Base-by-base conservation (phyloP, 2,329 filamentous ascomycete genomes). In the Fusarium sp. region DNA sequence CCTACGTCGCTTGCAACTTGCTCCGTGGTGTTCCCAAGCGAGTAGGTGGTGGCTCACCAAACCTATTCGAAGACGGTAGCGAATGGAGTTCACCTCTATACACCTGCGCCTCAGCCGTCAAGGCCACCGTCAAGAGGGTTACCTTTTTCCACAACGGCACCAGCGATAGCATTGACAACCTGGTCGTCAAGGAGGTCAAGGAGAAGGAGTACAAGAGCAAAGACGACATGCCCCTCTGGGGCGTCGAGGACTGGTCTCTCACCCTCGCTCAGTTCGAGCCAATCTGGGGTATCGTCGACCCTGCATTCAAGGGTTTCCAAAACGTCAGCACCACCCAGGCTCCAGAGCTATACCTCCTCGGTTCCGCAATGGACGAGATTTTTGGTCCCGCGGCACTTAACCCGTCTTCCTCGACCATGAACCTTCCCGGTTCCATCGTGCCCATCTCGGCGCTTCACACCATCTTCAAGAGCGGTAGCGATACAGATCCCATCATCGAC, bases 91-190 rank as follows among this genome's bases (percentile, higher is more conserved):
- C 79, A 4, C 78, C 81, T 0, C 61, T 85, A 0, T 83, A 84
- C 62, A 75, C 77, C 0, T 86, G 83, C 65, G 81, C 82, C 1
- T 79, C 78, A 0, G 72, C 80, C 0, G 66, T 80, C 4, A 80
- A 80, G 53, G 83, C 83, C 3, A 79, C 76, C 1, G 77, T 86
- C 61, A 85, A 85, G 66, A 81, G 79, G 0, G 81, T 83, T 6
- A 72, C 73, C 0, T 84, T 86, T 64, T 65, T 72, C 2, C 79
- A 76, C 67, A 85, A 85, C 64, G 79, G 79, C 3, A 82, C 81
- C 0, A 61, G 31, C 4, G 68, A 76, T 11, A 75, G 71, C 6
- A 64, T 85, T 0, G 68, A 73, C 9, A 74, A 74, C 2, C 71
- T 85, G 0, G 67, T 67, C 2, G 74, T 84, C 2, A 68, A 68